Percentiles rank a stretch among this genome's conserved stretches.
phyloP scores from a whole-genome alignment of 164 flowering plant species.

The Piper betle region DNA sequence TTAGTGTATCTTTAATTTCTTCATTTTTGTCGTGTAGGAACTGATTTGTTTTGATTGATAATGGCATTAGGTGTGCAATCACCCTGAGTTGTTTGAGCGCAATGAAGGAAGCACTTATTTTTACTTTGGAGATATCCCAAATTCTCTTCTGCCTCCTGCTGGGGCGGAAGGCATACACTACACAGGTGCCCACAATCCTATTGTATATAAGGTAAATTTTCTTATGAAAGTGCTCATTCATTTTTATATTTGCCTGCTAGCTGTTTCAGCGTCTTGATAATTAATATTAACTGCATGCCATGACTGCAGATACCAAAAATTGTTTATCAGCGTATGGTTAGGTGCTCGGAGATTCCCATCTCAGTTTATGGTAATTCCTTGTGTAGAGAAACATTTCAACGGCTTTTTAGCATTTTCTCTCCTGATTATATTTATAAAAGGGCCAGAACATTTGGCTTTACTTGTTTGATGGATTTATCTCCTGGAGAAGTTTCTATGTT shows the following conservation, averaged over 20 bases:
- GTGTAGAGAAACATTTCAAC: slow-evolving; percentile 22
- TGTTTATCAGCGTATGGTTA: slow-evolving; percentile 13
- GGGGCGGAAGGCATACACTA: slow-evolving; percentile 77
- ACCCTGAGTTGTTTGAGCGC: slow-evolving; percentile 96
- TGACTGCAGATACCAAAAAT: slow-evolving; percentile 22
- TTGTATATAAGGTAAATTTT: slow-evolving; percentile 48
- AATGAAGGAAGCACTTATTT: slow-evolving; percentile 84
- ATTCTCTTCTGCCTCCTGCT: slow-evolving; percentile 81
- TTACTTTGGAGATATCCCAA: slow-evolving; percentile 66
- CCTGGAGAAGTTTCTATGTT: slow-evolving; percentile 67
- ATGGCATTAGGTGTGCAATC: slow-evolving; percentile 82
- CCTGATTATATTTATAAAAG: slow-evolving; percentile 37
- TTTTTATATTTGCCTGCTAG: background rate
- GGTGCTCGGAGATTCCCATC: slow-evolving; percentile 9
- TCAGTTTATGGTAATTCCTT: slow-evolving; percentile 10
- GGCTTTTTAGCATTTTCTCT: slow-evolving; percentile 58
- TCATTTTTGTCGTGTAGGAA: background rate
- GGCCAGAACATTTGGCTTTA: slow-evolving; percentile 74
- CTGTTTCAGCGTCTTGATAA: slow-evolving; percentile 1
- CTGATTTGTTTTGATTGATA: background rate
- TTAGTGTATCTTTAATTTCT: too few relatives aligned
- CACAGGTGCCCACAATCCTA: slow-evolving; percentile 75
- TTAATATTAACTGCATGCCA: background rate
- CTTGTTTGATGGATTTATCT: slow-evolving; percentile 71
- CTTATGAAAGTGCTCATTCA: background rate